Evolutionary conservation across 2,329 filamentous ascomycete species (phyloP).

Genomic region (Trichophyton simii): DNA sequence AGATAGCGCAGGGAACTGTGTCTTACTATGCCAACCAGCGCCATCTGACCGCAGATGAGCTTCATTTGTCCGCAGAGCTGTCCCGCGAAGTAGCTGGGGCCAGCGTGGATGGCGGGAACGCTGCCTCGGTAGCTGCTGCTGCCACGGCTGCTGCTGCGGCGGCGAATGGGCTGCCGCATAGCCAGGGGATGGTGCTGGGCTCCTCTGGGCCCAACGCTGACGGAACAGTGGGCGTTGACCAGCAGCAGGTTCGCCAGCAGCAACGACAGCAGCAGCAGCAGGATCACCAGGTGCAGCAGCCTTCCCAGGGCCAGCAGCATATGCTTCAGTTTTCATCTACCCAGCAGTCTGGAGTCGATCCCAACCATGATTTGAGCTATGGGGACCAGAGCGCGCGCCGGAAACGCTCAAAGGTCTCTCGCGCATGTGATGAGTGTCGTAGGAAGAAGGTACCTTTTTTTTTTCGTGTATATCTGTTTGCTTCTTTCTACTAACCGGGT

Average conservation of each 20-base stretch:
- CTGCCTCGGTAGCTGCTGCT: constrained; percentile 26
- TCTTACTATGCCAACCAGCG: constrained; percentile 32
- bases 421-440: constrained; percentile 79
- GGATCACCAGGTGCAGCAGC: background rate
- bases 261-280: constrained; percentile 9
- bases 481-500: constrained; percentile 7
- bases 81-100: constrained; percentile 35
- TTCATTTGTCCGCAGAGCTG: constrained; percentile 35
- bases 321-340: constrained; percentile 33
- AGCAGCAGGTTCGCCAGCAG: constrained; percentile 9
- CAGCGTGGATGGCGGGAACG: constrained; percentile 28
- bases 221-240: constrained; percentile 27
- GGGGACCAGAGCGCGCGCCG: constrained; percentile 53
- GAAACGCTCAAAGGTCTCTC: constrained; percentile 74
- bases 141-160: constrained; percentile 26
- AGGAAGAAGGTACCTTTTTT: constrained; percentile 54
- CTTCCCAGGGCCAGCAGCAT: constrained; percentile 19
- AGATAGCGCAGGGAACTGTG: constrained; percentile 33
- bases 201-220: constrained; percentile 25
- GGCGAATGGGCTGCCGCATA: constrained; percentile 30
- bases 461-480: background rate
- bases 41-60: constrained; percentile 36
- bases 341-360: constrained; percentile 34
- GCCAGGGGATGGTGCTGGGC: constrained; percentile 29
- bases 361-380: constrained; percentile 38